Base-by-base conservation (phyloP, 2,329 filamentous ascomycete species). In the Aureobasidium lini region DNA sequence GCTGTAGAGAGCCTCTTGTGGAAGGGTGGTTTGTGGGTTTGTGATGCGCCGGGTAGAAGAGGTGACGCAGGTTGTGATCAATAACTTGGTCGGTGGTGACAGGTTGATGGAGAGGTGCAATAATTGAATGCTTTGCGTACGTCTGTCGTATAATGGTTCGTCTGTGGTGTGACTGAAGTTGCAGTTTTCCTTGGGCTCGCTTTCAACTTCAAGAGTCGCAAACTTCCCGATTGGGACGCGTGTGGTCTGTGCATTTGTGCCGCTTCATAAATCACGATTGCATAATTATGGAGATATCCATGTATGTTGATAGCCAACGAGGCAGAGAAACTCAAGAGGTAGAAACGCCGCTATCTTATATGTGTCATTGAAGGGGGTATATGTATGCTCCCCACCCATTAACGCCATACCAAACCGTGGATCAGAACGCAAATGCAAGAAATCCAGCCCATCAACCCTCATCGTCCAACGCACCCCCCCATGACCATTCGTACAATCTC, bases 401-500 rank as follows among this genome's bases (percentile, higher is more conserved):
- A 40, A 52, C 34, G 34, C 48, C 48, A 5, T 39, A 34, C 48
- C 32, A 28, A 34, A 32, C 10, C 15, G 5, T 7, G 16, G 11
- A 8, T n/a, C 23, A 6, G 15, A 10, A 28, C 32, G 7, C 16
- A 29, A 37, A 39, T 8, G 11, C 4, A 39, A 50, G 3, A 42
- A 42, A 13, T 4, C 9, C 13, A 36, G 6, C 2, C 18, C 36
- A 52, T 52, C 40, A 59, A 16, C 32, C 57, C 34, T 60, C 57
- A 29, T 60, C 57, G 16, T 60, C 57, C 42, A 47, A 23, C 18
- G 23, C 39, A 28, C 60, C 52, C 6, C 53, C 60, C 60, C 60
- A 61, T 5, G 39, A 39, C 60, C 60, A 61, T 15, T 61, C 60
- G 10, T n/a, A 58, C 2, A 61, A 39, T 31, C 47, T 47, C 11